Base-by-base conservation (phyloP, 2,329 filamentous ascomycete species). In the Truncatella angustata region DNA sequence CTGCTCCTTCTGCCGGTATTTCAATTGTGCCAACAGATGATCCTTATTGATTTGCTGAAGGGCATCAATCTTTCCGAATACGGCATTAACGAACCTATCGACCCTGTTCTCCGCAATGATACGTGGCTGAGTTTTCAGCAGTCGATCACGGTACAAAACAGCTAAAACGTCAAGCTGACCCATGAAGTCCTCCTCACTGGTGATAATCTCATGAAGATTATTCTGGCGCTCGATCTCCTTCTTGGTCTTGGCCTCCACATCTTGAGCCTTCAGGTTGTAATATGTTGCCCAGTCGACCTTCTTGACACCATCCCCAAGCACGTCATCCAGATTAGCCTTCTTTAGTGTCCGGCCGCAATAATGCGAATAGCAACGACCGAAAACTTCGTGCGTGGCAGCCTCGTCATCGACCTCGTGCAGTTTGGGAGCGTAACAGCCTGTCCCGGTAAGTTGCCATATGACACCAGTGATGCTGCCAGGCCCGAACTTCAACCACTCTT, bases 401-500 rank as follows among this genome's bases (percentile, higher is more conserved):
- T 60, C 37, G 76, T 71, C 14, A 65, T 73, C 63, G 39, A 78
- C 70, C 51, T 89, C 80, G 66, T 99, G 94, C 7, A 97, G 70
- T 63, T 86, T 90, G 1, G 90, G 83, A 4, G 93, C 86, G 69
- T 99, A 99, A 66, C 94, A 99, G 12, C 94, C 94, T 20, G 84
- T 84, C 5, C 92, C 91, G 3, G 92, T 96, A 45, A 99, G 76
- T 68, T 99, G 95, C 79, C 89, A 97, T 40, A 99, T 75, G 4
- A 99, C 92, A 51, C 94, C 95, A 20, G 89, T 92, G 63, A 97
- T 84, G 21, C 81, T 82, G 5, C 87, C 90, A 1, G 81, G 77
- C 5, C 90, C 88, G 65, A 97, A 92, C 66, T 95, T 97, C 58
- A 99, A 87, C 94, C 95, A 99, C 73, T 99, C 95, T 69, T 99